These are phyloP conservation scores for Ceratocystis cacaofunesta DNA, from an alignment of 2,329 filamentous ascomycete species.

Conservation along the genomic window DNA sequence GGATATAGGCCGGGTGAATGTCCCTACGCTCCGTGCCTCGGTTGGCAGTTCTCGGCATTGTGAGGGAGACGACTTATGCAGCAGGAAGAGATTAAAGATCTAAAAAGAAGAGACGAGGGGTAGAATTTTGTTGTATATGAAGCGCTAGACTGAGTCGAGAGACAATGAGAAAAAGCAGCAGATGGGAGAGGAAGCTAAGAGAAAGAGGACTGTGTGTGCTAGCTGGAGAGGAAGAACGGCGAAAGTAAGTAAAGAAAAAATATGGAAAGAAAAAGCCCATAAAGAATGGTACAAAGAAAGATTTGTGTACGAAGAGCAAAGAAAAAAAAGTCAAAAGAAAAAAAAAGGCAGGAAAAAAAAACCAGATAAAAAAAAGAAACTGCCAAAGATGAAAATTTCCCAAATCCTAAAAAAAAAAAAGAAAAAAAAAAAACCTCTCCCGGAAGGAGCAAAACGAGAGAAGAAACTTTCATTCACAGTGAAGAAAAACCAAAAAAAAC, in stretches of 20 bases:
- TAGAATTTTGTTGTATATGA: background rate
- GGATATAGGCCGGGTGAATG: background rate
- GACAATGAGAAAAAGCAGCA: background rate
- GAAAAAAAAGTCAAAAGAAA: constrained; percentile 2
- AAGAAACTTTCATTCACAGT: constrained; percentile 6
- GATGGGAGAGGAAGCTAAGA: background rate
- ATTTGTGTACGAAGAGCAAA: background rate
- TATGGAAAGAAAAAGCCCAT: background rate
- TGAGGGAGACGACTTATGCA: background rate
- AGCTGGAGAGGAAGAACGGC: background rate
- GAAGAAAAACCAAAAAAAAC: constrained; percentile 7
- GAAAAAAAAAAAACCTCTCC: constrained; percentile 12
- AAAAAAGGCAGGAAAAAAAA: background rate
- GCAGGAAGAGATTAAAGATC: background rate
- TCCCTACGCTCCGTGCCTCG: background rate
- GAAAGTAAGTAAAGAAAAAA: background rate
- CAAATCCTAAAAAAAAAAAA: background rate
- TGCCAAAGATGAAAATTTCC: background rate
- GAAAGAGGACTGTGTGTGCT: background rate
- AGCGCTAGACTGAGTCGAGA: background rate
- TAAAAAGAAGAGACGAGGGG: background rate
- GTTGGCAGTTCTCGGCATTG: constrained; percentile 1
- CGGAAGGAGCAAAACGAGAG: constrained; percentile 8
- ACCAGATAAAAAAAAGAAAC: constrained; percentile 13
- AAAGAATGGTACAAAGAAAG: background rate